Conservation (phyloP, 148 eudicot species). For the Arctostaphylos glauca region DNA sequence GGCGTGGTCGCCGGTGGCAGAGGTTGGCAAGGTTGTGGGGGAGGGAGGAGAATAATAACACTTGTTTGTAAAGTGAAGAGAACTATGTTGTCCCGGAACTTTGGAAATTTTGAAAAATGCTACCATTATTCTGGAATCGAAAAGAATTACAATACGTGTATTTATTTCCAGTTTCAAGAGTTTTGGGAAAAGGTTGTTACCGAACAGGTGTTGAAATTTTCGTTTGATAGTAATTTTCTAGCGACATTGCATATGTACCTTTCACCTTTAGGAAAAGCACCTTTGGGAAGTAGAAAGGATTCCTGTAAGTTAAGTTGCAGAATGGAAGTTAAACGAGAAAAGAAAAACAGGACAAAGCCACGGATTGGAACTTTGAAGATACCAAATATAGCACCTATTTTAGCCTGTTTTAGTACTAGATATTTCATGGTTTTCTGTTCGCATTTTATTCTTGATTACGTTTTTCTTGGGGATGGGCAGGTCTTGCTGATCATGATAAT, state of each 20-base stretch:
- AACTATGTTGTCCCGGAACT: not conserved
- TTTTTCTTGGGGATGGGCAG: slow-evolving; percentile 27
- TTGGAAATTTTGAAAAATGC: not conserved
- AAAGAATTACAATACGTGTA: not conserved
- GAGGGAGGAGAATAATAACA: not conserved
- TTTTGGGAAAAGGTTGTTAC: not conserved
- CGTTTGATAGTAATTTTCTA: not conserved
- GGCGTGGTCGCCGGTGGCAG: not conserved
- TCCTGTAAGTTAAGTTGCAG: not conserved
- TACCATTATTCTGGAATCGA: not conserved
- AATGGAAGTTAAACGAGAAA: not conserved
- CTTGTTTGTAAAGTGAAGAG: not conserved
- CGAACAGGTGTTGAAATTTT: not conserved
- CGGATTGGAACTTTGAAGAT: not conserved
- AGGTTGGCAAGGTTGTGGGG: not conserved
- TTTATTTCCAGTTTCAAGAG: not conserved
- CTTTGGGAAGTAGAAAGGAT: not conserved
- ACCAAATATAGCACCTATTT: not conserved
- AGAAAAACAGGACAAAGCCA: not conserved
- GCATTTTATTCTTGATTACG: not conserved
- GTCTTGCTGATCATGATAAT: slow-evolving; percentile 93
- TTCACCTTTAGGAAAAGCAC: not conserved
- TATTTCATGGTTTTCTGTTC: not conserved
- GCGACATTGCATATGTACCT: not conserved
- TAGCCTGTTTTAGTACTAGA: not conserved